Base-by-base conservation (phyloP, 352 stramenopile genomes). In the Phytophthora crassamura region DNA sequence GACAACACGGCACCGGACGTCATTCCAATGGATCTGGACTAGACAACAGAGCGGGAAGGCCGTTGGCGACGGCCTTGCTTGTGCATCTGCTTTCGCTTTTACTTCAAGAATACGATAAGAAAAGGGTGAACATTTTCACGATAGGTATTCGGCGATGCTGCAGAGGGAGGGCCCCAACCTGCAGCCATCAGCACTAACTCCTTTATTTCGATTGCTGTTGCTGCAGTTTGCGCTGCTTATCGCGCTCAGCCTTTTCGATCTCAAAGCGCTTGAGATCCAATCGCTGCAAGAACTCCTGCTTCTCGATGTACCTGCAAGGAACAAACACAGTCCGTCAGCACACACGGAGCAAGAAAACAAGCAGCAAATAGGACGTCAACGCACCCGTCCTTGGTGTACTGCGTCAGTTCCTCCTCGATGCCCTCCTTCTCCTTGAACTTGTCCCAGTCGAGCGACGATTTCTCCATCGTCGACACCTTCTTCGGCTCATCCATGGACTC, bases 401-500 rank as follows among this genome's bases (percentile, higher is more conserved):
- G 93, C 33, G 89, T 79, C 12, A 99, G 74, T 58, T 98, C 91
- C 48, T 98, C 94, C 42, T 97, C 88, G 49, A 98, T 88, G 40
- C 89, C 89, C 50, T 97, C 80, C 33, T 94, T 76, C 36, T 95
- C 79, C 69, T 99, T 99, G 80, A 98, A 99, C 20, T 88, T 84
- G 72, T 98, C 93, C 96, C 96, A 99, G 74, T 99, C 96, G 14
- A 97, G 72, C 32, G 82, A 96, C 35, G 95, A 96, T 72, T 99
- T 99, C 77, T 97, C 91, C 56, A 98, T 96, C 6, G 95, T 98
- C 9, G 91, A 97, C 7, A 98, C 78, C 67, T 97, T 98, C 72
- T 96, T 91, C 0, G 92, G 92, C 15, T 82, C 87, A 39, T 96
- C 86, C 32, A 99, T 61, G 25, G 93, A 77, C 33, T 80, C 80